Conservation (phyloP, 1,284 basidiomycete species). For the Mycosarcoma mackinlayi region DNA sequence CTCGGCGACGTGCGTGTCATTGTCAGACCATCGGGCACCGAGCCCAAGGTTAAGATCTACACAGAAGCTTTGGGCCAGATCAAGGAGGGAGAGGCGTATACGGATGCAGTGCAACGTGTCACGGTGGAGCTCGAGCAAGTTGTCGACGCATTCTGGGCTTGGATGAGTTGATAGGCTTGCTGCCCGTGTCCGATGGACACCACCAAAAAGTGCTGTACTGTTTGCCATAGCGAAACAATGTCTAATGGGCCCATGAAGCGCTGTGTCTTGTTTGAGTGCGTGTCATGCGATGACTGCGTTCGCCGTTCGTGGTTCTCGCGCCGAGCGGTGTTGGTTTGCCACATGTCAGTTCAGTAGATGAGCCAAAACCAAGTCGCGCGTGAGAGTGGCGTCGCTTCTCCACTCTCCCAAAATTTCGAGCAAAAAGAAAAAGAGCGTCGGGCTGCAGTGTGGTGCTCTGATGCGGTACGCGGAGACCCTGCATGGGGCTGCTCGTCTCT, state of each 20-base stretch:
- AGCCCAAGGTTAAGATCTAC: conserved; percentile 63
- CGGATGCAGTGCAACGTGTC: conserved; percentile 41
- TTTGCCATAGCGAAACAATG: background rate
- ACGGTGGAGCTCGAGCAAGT: conserved; percentile 41
- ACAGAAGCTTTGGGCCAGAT: conserved; percentile 53
- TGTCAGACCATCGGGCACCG: conserved; percentile 59
- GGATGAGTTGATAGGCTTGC: conserved; percentile 43
- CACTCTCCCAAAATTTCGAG: conserved; percentile 13
- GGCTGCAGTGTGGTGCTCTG: background rate
- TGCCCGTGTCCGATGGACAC: no score
- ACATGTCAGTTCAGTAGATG: background rate
- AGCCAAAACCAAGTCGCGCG: no score
- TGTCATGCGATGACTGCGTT: no score
- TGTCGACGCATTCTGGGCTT: conserved; percentile 53
- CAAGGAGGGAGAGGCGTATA: conserved; percentile 39
- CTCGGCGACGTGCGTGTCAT: conserved; percentile 56
- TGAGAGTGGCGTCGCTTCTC: conserved; percentile 10
- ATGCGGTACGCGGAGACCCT: conserved; percentile 12
- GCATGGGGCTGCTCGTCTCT: background rate
- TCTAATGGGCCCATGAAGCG: no score
- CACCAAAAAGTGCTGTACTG: no score
- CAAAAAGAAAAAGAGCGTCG: background rate
- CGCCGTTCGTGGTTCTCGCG: no score
- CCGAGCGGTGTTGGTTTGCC: conserved; percentile 1
- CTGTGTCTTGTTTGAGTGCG: no score